These are phyloP conservation scores for Trichoderma polysporum DNA, from an alignment of 2,329 filamentous ascomycete genomes.

Conservation along the genomic window DNA sequence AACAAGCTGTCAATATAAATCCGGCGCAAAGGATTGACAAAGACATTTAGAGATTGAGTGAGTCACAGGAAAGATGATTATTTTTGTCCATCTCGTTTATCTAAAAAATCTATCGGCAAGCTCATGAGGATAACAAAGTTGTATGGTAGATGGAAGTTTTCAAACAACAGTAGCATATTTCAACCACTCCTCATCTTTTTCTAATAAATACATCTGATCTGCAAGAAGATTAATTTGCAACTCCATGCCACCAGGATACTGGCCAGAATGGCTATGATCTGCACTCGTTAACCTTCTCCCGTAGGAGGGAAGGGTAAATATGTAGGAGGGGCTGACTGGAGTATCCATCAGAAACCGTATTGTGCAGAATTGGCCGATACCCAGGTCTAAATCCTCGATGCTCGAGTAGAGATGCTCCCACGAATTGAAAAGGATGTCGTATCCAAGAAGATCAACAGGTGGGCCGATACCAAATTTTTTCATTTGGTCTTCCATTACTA, in stretches of 20 bases:
- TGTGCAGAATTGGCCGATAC: neutral
- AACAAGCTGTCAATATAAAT: neutral
- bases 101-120: no score
- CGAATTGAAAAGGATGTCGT: neutral
- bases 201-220: neutral
- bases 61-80: no score
- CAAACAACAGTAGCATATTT: neutral
- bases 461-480: neutral
- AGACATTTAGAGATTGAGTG: no score
- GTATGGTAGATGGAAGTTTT: neutral
- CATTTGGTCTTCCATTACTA: neutral
- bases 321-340: neutral
- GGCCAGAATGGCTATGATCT: neutral
- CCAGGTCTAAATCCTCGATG: neutral
- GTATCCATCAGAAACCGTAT: neutral
- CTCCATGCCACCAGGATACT: neutral
- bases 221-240: neutral
- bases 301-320: neutral
- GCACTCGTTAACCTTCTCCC: neutral
- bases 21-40: no score
- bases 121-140: neutral
- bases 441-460: neutral
- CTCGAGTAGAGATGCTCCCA: neutral
- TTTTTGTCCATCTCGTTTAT: no score
- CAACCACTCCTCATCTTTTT: neutral